These are phyloP conservation scores for Magnolia sinica DNA, from an alignment of 164 flowering plant genomes.

Conservation along the genomic window DNA sequence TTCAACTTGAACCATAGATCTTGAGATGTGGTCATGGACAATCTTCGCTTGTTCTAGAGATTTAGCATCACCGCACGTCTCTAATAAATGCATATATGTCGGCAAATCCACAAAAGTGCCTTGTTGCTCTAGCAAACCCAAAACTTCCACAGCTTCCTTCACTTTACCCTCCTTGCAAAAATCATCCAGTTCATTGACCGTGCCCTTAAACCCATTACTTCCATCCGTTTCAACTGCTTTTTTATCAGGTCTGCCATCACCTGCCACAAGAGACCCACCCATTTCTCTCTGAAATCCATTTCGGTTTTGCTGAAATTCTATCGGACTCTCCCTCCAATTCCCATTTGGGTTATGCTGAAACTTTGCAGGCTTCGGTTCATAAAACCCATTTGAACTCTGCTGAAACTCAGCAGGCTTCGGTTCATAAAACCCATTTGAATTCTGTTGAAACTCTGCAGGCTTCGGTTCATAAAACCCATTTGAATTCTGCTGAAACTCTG, in stretches of 20 bases:
- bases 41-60: constrained; percentile 55
- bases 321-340: constrained; percentile 2
- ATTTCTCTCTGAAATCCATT: constrained; percentile 13
- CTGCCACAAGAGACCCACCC: constrained; percentile 3
- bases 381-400: constrained; percentile 13
- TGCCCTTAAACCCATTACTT: constrained; percentile 23
- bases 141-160: constrained; percentile 59
- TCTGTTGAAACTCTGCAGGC: neutral
- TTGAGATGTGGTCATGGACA: constrained; percentile 44
- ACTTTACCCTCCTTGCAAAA: constrained; percentile 51
- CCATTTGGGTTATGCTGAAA: constrained; percentile 2
- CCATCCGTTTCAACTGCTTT: constrained; percentile 27
- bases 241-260: constrained; percentile 4
- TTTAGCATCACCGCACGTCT: constrained; percentile 56
- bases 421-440: constrained; percentile 12
- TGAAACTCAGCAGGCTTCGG: no score
- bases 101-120: constrained; percentile 39
- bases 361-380: neutral
- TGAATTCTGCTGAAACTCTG: neutral
- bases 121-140: constrained; percentile 41
- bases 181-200: constrained; percentile 53
- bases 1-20: constrained; percentile 26
- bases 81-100: constrained; percentile 39
- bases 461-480: neutral
- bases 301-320: constrained; percentile 2